These are phyloP conservation scores for Aristolochia californica DNA, from an alignment of 164 flowering plant genomes.

Conservation along the genomic window DNA sequence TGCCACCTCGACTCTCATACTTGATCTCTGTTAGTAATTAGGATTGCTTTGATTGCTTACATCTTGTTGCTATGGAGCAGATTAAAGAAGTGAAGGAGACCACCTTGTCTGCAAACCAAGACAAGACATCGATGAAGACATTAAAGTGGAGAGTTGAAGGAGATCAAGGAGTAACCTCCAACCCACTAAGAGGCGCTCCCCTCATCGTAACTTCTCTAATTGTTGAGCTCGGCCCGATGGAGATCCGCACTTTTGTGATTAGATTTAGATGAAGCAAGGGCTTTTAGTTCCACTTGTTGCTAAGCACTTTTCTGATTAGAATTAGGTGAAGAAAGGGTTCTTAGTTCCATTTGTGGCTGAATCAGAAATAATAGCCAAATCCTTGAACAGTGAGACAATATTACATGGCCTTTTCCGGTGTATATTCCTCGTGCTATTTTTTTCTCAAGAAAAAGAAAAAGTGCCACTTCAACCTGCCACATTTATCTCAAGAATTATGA, in stretches of 20 bases:
- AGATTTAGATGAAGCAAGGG: conserved; percentile 19
- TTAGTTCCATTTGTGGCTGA: neutral
- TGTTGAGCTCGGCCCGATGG: conserved; percentile 91
- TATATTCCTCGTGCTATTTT: neutral
- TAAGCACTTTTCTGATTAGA: neutral
- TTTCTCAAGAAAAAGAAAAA: neutral
- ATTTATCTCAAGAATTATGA: too few species aligned
- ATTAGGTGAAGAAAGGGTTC: neutral
- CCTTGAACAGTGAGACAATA: neutral
- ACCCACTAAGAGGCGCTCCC: conserved; percentile 45
- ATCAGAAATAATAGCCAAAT: neutral
- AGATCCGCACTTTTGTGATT: conserved; percentile 76
- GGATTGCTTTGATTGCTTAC: neutral
- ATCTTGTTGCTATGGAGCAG: conserved; percentile 20
- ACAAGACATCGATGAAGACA: conserved; percentile 54
- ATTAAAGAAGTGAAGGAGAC: conserved; percentile 53
- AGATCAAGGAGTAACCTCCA: conserved; percentile 16
- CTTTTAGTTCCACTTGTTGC: neutral
- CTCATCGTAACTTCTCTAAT: conserved; percentile 35
- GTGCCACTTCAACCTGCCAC: too few species aligned
- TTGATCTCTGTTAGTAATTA: neutral
- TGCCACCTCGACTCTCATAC: neutral
- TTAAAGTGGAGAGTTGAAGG: conserved; percentile 70
- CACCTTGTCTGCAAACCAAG: conserved; percentile 76
- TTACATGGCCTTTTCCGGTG: neutral